Evolutionary conservation across 768 basidiomycete species (phyloP), one percentile per base, ranked within the genome.

Genomic region (Suillus placidus): DNA sequence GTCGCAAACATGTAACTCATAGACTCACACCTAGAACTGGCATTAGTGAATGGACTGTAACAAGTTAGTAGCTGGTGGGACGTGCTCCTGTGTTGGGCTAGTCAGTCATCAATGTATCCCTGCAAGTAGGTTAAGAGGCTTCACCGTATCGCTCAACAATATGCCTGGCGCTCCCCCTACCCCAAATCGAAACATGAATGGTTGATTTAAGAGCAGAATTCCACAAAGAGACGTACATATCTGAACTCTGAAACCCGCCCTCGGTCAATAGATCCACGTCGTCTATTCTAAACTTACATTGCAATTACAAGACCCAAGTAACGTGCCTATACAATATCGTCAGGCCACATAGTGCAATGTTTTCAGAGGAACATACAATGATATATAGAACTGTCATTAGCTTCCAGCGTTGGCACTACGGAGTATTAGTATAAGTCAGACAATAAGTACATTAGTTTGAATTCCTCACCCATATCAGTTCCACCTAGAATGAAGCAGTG

Each of bases 301-400:
- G 38, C 58, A 9, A 42, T 42, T 13, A 9, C 58, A 40, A 60
- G 58, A 60, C 38, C 58, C 38, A 60, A 12, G 38, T 60, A 60
- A 16, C 38, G 58, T 13, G 26, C 26, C 58, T 60, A 16, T 42
- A 58, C 58, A 30, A 30, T 20, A 6, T 30, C 3, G 10, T 42
- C 18, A 42, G 23, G 35, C 56, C 8, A 34, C 12, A 34, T 18
- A 60, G 16, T 30, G 10, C 10, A 18, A 42, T 30, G 6, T 12
- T 40, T 3, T 30, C 26, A 30, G 40, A 30, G 38, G 18, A 20
- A 40, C 38, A 5, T 18, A 60, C 58, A 20, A 60, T 42, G 26
- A 60, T 26, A 42, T 60, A 60, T 60, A 30, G 58, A 20, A 60
- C 38, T 18, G 58, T 60, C 16, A 26, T 60, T 20, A 18, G 58